Conservation (phyloP, 257 asterid species). For the Oldenlandia corymbosa region DNA sequence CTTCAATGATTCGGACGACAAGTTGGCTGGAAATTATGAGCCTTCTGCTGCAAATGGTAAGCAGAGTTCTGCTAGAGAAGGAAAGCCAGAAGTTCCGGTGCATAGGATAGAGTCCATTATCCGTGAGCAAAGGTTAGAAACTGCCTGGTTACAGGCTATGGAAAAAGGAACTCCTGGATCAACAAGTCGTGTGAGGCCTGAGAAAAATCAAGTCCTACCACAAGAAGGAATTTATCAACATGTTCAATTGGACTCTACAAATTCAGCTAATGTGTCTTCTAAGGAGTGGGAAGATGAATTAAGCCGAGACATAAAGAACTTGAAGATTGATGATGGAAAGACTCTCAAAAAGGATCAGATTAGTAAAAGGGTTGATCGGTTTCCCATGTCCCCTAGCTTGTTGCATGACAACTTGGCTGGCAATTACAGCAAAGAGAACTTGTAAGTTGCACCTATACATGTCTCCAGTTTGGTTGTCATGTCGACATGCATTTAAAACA, state of each 20-base stretch:
- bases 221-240: slow-evolving; percentile 50
- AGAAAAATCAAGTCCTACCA: slow-evolving; percentile 83
- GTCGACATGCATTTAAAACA: neutral
- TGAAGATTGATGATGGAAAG: slow-evolving; percentile 45
- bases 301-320: slow-evolving; percentile 51
- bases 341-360: slow-evolving; percentile 38
- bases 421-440: slow-evolving; percentile 56
- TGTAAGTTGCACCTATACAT: slow-evolving; percentile 45
- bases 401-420: slow-evolving; percentile 58
- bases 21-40: slow-evolving; percentile 23
- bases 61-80: slow-evolving; percentile 32
- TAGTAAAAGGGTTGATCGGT: slow-evolving; percentile 38
- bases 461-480: neutral
- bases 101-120: slow-evolving; percentile 81
- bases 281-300: slow-evolving; percentile 75
- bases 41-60: slow-evolving; percentile 31
- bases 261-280: slow-evolving; percentile 32
- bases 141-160: slow-evolving; percentile 90
- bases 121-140: slow-evolving; percentile 77
- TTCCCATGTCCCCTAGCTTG: slow-evolving; percentile 81
- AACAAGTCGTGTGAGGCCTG: slow-evolving; percentile 55
- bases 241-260: slow-evolving; percentile 31
- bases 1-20: slow-evolving; percentile 31
- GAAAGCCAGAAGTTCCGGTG: slow-evolving; percentile 43
- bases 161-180: slow-evolving; percentile 77